Percentiles rank a stretch among this genome's conserved stretches.
Conservation (phyloP, 2,329 filamentous ascomycete species). For the Neopestalotiopsis sp. region DNA sequence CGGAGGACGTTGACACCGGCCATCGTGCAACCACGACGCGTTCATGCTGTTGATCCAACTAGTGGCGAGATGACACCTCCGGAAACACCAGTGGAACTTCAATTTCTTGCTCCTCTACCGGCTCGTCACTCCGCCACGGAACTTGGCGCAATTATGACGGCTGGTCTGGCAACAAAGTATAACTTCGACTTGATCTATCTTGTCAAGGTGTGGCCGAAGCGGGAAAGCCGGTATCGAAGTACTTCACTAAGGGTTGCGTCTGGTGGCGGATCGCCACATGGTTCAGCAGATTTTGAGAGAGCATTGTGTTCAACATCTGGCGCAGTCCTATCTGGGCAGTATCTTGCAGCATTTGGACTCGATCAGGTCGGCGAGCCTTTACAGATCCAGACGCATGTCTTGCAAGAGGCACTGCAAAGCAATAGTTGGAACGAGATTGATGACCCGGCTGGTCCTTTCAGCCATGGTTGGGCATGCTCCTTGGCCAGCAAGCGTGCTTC, state of each 20-base stretch:
- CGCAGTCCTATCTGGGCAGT: constrained; percentile 48
- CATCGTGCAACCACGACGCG: constrained; percentile 8
- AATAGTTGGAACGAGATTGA: constrained; percentile 59
- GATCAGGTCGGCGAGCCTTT: constrained; percentile 56
- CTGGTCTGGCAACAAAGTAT: constrained; percentile 59
- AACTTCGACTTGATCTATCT: constrained; percentile 65
- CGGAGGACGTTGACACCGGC: not conserved
- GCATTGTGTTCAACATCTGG: constrained; percentile 21
- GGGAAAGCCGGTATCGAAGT: constrained; percentile 20
- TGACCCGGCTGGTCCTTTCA: constrained; percentile 49
- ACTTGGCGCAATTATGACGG: constrained; percentile 58
- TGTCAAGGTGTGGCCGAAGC: constrained; percentile 60
- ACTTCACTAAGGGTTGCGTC: constrained; percentile 21
- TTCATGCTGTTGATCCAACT: constrained; percentile 20
- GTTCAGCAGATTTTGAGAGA: constrained; percentile 19
- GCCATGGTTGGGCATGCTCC: constrained; percentile 57
- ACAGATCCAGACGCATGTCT: constrained; percentile 54
- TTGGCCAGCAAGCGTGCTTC: constrained; percentile 50
- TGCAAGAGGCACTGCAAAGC: constrained; percentile 53
- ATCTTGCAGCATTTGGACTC: constrained; percentile 61
- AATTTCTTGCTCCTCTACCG: constrained; percentile 47
- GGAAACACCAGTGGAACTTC: constrained; percentile 31
- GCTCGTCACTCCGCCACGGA: constrained; percentile 48
- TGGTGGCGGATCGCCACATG: constrained; percentile 19
- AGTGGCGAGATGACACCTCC: constrained; percentile 33